These are phyloP conservation scores for Prunus padus DNA, from an alignment of 306 rosid genomes.

Conservation along the genomic window DNA sequence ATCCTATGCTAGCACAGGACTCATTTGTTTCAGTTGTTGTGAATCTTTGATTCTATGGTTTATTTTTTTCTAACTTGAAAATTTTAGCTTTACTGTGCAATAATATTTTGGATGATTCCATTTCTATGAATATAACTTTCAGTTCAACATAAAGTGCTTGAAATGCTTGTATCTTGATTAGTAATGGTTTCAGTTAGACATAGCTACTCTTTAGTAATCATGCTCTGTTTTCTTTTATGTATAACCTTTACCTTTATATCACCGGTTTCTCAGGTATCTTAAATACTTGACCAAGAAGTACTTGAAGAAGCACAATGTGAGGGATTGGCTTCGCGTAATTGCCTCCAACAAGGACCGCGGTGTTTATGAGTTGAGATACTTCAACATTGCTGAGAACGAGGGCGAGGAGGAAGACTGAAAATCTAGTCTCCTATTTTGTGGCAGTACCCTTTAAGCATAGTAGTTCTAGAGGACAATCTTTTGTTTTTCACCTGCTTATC, in stretches of 20 bases:
- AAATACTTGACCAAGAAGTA: constrained; percentile 91
- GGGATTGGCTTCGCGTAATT: constrained; percentile 95
- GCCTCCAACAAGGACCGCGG: constrained; percentile 85
- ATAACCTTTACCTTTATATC: background rate
- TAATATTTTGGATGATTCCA: no score
- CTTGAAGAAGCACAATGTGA: constrained; percentile 89
- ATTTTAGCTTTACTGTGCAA: no score
- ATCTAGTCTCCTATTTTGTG: constrained; percentile 11
- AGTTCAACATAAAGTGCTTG: background rate
- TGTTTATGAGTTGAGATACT: constrained; percentile 84
- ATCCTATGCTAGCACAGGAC: background rate
- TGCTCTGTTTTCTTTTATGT: background rate
- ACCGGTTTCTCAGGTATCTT: constrained; percentile 49
- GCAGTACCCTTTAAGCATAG: constrained; percentile 21
- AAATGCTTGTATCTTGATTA: background rate
- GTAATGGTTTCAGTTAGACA: background rate
- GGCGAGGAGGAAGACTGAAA: constrained; percentile 84
- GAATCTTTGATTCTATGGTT: background rate
- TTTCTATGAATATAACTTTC: no score
- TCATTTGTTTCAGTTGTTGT: background rate
- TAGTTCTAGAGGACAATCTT: constrained; percentile 16
- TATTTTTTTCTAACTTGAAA: no score
- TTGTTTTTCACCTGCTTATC: constrained; percentile 4
- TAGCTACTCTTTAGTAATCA: no score
- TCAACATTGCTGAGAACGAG: constrained; percentile 93